phyloP scores from a whole-genome alignment of 257 asterid species.

The Jacaranda copaia region DNA sequence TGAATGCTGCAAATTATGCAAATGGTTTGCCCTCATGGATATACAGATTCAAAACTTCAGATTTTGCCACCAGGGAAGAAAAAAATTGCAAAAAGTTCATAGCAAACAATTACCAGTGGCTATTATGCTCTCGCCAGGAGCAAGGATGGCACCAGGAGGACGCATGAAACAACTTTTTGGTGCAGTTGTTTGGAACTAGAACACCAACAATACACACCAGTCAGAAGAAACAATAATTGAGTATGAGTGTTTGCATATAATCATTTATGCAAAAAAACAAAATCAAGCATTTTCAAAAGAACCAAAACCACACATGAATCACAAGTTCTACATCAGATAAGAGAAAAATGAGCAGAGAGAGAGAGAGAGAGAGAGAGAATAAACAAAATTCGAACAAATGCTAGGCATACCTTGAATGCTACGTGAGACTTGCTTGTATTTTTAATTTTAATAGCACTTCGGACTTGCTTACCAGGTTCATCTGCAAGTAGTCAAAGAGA shows the following conservation, averaged over 20 bases:
- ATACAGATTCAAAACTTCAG: not conserved
- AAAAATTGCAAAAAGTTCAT: conserved; percentile 8
- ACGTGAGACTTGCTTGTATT: conserved; percentile 94
- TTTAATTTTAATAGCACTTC: conserved; percentile 87
- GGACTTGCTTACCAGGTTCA: conserved; percentile 95
- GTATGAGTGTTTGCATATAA: conserved; percentile 7
- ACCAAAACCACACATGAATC: not conserved
- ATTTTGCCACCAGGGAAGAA: not conserved
- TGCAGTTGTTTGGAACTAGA: conserved; percentile 92
- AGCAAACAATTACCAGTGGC: conserved; percentile 77
- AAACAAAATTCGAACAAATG: not conserved
- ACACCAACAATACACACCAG: conserved; percentile 39
- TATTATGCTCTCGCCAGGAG: conserved; percentile 91
- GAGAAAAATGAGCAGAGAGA: conserved; percentile 12
- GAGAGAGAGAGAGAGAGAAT: conserved; percentile 10
- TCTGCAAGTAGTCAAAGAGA: conserved; percentile 50
- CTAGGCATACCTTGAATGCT: conserved; percentile 81
- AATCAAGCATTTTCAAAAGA: conserved; percentile 19
- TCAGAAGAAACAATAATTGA: conserved; percentile 24
- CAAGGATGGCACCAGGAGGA: conserved; percentile 93
- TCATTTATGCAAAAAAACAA: conserved; percentile 10
- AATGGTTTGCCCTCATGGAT: conserved; percentile 8
- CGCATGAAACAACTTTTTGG: conserved; percentile 99
- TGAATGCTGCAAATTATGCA: not conserved
- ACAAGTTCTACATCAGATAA: conserved; percentile 5